Evolutionary conservation across 2,329 filamentous ascomycete genomes (phyloP).

Genomic region (Meredithiella fracta): DNA sequence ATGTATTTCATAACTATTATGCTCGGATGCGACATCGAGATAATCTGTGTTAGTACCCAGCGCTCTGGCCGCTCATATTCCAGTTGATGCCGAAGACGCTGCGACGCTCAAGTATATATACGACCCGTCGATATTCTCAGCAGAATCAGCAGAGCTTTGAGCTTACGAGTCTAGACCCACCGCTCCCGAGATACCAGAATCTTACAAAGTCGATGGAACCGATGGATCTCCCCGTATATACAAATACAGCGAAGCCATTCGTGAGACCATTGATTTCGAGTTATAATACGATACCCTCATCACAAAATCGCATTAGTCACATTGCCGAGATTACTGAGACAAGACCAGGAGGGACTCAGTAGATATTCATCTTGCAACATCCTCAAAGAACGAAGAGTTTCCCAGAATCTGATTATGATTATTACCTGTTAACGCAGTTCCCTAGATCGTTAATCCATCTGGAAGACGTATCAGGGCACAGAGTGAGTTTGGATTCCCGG

Average conservation of each 20-base stretch:
- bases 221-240: not conserved
- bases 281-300: not conserved
- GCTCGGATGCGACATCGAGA: conserved; percentile 22
- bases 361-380: not conserved
- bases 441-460: not conserved
- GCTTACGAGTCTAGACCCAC: not conserved
- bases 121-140: not conserved
- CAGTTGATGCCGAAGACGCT: conserved; percentile 16
- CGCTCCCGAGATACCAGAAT: not conserved
- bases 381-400: conserved; percentile 1
- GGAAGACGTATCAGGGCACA: not conserved
- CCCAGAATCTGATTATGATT: conserved; percentile 7
- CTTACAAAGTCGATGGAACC: not conserved
- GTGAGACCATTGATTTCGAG: not conserved
- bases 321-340: not conserved
- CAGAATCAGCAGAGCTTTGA: not conserved
- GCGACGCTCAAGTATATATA: conserved; percentile 2
- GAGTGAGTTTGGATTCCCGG: not conserved
- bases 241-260: not conserved
- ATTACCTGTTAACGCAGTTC: not conserved
- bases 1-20: conserved; percentile 24
- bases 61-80: conserved; percentile 20
- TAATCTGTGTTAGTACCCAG: conserved; percentile 23
- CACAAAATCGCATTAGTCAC: not conserved
- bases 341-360: not conserved